Evolutionary conservation across 2,329 filamentous ascomycete species (phyloP), one percentile per base, ranked within the genome.

Genomic region (Aspergillus alliaceus): DNA sequence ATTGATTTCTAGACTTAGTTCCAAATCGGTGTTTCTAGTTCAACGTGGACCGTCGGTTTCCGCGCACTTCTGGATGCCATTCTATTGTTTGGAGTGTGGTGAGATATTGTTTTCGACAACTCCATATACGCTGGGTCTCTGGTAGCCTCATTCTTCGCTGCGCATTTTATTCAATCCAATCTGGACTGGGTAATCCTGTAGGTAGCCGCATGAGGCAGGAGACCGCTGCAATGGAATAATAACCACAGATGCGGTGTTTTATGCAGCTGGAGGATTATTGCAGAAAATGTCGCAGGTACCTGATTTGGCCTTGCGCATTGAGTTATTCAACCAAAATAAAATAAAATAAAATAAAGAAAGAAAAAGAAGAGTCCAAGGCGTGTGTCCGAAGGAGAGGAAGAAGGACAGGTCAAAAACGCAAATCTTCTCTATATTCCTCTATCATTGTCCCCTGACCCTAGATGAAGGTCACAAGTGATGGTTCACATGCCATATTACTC

Each of bases 251-350:
- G 27, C 44, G 27, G 44, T 32, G 44, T 32, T 18, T 24, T n/a
- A 22, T 48, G 44, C 44, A 34, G 18, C 27, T 48, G 44, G 27
- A 22, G 29, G n/a, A n/a, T 34, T n/a, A 14, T 32, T 32, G 44
- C 44, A 48, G 44, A 48, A 29, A 48, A 48, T 48, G n/a, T 22
- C 18, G 44, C 44, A 48, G 44, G 44, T 48, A 48, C 44, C 27
- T 32, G 44, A 48, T 48, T 31, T 48, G 44, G 44, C 29, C 44
- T 22, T 32, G 44, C 27, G 11, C 27, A 32, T 29, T 47, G 44
- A 47, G 24, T 31, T 25, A 20, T 32, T 48, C 29, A 22, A 12
- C 15, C 18, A 48, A 20, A 15, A 20, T 5, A 22, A 48, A 48
- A 9, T 14, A 12, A 15, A 20, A 7, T 14, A 48, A 48, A 9